phyloP scores from a whole-genome alignment of 2,329 filamentous ascomycete species.

The Sporothrix phasma region DNA sequence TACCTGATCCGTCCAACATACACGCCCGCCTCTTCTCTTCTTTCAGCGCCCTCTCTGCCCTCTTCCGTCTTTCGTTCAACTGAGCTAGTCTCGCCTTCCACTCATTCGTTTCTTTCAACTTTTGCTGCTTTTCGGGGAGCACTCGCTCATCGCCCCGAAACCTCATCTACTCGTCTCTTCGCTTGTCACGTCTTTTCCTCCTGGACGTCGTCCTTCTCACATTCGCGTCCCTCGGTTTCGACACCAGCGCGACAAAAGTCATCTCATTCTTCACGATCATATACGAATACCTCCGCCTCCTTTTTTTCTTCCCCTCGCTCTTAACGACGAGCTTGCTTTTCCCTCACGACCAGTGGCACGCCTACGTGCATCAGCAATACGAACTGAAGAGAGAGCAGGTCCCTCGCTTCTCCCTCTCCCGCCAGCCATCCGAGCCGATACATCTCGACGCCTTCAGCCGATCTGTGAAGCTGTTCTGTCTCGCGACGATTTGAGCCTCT shows the following conservation, averaged over 20 bases:
- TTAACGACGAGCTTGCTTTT: background rate
- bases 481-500: background rate
- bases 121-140: constrained; percentile 5
- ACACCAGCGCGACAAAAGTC: background rate
- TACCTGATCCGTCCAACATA: background rate
- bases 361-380: background rate
- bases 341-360: background rate
- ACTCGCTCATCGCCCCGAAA: background rate
- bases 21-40: constrained; percentile 20
- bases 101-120: constrained; percentile 29
- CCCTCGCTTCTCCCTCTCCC: background rate
- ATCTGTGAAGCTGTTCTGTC: background rate
- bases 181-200: background rate
- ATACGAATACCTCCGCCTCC: background rate
- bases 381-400: background rate
- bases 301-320: background rate
- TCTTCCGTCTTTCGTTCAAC: constrained; percentile 22
- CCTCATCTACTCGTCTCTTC: background rate
- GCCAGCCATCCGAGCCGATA: background rate
- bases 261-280: background rate
- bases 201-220: background rate
- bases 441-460: background rate
- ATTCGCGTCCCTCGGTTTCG: background rate
- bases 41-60: constrained; percentile 22
- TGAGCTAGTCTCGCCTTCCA: constrained; percentile 41